Conservation (phyloP, 2,329 filamentous ascomycete species). For the Colletotrichum brevisporum region DNA sequence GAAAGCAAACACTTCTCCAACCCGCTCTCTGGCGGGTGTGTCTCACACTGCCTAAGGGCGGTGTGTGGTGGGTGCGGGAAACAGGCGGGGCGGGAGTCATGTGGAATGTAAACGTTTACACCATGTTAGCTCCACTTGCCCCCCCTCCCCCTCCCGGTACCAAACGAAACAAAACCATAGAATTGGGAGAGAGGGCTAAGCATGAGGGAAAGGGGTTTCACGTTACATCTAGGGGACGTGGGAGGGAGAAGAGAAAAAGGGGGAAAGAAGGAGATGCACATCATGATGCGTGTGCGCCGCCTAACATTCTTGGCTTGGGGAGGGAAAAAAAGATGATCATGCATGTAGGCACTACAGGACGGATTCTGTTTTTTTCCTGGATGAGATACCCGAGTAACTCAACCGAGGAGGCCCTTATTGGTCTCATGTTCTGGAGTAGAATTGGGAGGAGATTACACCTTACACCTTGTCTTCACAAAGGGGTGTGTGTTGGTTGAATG, state of each 20-base stretch:
- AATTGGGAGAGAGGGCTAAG: not conserved
- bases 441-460: not conserved
- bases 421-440: conserved; percentile 24
- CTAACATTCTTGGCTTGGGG: not conserved
- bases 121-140: not conserved
- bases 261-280: not conserved
- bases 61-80: too few species aligned
- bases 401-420: conserved; percentile 7
- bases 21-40: too few species aligned
- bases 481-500: conserved; percentile 18
- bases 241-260: not conserved
- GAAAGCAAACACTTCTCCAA: too few species aligned
- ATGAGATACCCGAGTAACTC: conserved; percentile 39
- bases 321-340: not conserved
- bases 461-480: too few species aligned
- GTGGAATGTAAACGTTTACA: not conserved
- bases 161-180: not conserved
- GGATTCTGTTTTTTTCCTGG: conserved; percentile 13
- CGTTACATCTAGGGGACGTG: too few species aligned
- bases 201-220: not conserved
- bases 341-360: conserved; percentile 28
- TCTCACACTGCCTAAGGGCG: too few species aligned
- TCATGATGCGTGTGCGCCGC: not conserved
- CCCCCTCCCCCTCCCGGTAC: too few species aligned
- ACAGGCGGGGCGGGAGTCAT: not conserved